Conservation (phyloP, 768 basidiomycete species). For the Suillus variegatus region DNA sequence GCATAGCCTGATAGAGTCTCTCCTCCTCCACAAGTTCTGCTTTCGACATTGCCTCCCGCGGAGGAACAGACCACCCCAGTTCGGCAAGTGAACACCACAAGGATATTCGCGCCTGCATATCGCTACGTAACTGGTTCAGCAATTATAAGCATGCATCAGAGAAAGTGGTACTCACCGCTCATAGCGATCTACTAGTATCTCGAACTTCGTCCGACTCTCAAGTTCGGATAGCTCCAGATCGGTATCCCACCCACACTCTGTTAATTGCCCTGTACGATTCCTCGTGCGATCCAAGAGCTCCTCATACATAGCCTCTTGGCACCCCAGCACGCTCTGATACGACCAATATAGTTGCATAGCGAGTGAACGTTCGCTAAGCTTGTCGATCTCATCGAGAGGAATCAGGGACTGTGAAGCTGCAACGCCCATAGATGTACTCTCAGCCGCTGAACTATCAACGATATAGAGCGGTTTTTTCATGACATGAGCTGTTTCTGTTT, state of each 20-base stretch:
- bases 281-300: conserved; percentile 63
- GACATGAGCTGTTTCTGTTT: conserved; percentile 4
- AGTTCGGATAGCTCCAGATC: conserved; percentile 62
- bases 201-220: conserved; percentile 58
- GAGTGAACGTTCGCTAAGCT: conserved; percentile 58
- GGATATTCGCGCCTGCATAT: conserved; percentile 65
- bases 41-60: conserved; percentile 63
- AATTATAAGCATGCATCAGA: background rate
- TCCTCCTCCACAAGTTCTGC: conserved; percentile 72
- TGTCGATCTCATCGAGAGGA: conserved; percentile 42
- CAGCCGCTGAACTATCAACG: conserved; percentile 48
- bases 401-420: conserved; percentile 38
- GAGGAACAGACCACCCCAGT: conserved; percentile 60
- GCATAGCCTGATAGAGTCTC: conserved; percentile 58
- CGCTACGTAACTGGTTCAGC: conserved; percentile 36
- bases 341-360: conserved; percentile 72
- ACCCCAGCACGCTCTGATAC: conserved; percentile 62
- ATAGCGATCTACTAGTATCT: conserved; percentile 59
- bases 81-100: conserved; percentile 64
- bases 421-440: conserved; percentile 38
- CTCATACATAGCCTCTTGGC: conserved; percentile 79
- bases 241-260: conserved; percentile 69
- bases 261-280: conserved; percentile 53
- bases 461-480: conserved; percentile 38
- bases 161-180: conserved; percentile 41